phyloP scores from a whole-genome alignment of 1,284 basidiomycete genomes.

The Mycena citricolor region DNA sequence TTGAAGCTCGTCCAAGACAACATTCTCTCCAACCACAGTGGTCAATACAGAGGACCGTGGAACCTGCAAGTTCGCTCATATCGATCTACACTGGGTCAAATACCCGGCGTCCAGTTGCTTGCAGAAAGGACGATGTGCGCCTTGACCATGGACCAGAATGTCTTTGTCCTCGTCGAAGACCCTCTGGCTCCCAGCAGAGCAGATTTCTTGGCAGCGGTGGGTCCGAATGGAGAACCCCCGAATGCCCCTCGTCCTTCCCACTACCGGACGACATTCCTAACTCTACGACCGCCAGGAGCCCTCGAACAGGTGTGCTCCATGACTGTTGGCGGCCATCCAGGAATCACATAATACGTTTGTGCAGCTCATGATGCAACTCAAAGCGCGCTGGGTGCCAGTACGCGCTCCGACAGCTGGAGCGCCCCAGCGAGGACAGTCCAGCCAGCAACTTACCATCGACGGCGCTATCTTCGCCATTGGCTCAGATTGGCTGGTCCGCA shows the following conservation, averaged over 20 bases:
- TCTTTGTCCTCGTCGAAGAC: constrained; percentile 66
- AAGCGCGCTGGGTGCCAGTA: constrained; percentile 71
- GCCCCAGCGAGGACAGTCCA: constrained; percentile 48
- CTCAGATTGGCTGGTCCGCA: constrained; percentile 76
- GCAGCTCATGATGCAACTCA: constrained; percentile 62
- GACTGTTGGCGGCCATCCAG: no score
- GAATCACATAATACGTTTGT: no score
- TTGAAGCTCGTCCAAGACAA: constrained; percentile 67
- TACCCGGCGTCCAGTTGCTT: constrained; percentile 48
- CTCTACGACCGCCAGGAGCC: constrained; percentile 66
- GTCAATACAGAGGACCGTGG: constrained; percentile 60
- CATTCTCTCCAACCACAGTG: constrained; percentile 69
- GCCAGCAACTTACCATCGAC: constrained; percentile 67
- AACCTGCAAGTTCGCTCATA: constrained; percentile 67
- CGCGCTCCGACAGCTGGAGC: constrained; percentile 48
- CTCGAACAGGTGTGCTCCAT: no score
- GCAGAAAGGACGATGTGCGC: constrained; percentile 67
- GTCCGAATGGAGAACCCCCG: constrained; percentile 38
- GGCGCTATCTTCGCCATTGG: constrained; percentile 71
- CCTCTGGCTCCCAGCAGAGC: constrained; percentile 62
- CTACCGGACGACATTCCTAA: constrained; percentile 72
- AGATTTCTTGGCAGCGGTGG: constrained; percentile 50
- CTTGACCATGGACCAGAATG: constrained; percentile 72
- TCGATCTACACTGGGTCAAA: constrained; percentile 60
- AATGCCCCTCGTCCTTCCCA: constrained; percentile 56